Evolutionary conservation across 108 stramenopile species (phyloP).

Genomic region (Skeletonema costatum): DNA sequence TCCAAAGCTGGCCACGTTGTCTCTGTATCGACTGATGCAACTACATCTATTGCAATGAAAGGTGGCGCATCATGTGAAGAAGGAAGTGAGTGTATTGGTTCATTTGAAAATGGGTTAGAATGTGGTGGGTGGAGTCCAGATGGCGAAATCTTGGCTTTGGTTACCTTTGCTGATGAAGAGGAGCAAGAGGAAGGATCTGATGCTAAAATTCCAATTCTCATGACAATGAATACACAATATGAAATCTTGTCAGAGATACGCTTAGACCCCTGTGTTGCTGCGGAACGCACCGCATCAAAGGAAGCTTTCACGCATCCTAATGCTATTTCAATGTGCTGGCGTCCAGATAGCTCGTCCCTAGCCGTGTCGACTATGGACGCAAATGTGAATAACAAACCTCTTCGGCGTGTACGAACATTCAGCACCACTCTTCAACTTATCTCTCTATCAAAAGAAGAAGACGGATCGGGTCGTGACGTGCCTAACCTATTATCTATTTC

Average conservation of each 20-base stretch:
- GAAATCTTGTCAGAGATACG: constrained; percentile 80
- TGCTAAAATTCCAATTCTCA: constrained; percentile 56
- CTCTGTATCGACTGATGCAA: constrained; percentile 41
- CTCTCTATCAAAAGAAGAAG: constrained; percentile 77
- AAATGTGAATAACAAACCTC: constrained; percentile 42
- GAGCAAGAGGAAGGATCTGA: constrained; percentile 24
- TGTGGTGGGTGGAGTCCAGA: constrained; percentile 85
- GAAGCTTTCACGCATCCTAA: constrained; percentile 14
- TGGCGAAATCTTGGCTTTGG: constrained; percentile 75
- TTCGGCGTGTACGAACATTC: constrained; percentile 72
- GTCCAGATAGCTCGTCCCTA: constrained; percentile 73
- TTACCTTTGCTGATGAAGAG: constrained; percentile 65
- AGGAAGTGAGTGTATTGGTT: constrained; percentile 75
- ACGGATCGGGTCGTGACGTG: constrained; percentile 80
- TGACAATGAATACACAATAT: constrained; percentile 85
- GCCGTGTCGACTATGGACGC: constrained; percentile 75
- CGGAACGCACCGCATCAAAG: constrained; percentile 5
- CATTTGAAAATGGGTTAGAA: constrained; percentile 82
- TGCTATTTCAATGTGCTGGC: constrained; percentile 68
- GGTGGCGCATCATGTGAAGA: constrained; percentile 41
- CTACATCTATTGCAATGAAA: constrained; percentile 56
- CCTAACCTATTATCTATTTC: constrained; percentile 58
- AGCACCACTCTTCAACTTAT: constrained; percentile 63
- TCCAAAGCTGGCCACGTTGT: constrained; percentile 45
- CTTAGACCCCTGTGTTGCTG: constrained; percentile 52